Evolutionary conservation across 2,329 filamentous ascomycete genomes (phyloP).

Genomic region (Cytospora piceicola): DNA sequence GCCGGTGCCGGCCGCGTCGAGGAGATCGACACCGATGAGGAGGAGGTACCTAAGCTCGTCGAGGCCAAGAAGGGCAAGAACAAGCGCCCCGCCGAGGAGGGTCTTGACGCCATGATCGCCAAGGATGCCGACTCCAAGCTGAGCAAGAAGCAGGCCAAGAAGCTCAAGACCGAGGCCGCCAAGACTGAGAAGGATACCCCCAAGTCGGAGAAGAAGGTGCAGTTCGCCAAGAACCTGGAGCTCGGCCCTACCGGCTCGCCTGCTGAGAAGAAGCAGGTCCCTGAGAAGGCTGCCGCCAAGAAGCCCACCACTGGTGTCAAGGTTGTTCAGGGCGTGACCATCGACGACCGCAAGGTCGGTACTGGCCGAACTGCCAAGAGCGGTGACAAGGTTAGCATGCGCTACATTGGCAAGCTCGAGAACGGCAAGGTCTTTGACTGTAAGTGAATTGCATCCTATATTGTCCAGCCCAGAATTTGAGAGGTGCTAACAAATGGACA

Average conservation of each 20-base stretch:
- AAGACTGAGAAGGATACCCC: slow-evolving; percentile 58
- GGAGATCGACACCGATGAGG: slow-evolving; percentile 80
- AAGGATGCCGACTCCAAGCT: slow-evolving; percentile 74
- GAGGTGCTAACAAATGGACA: slow-evolving; percentile 31
- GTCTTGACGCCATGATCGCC: slow-evolving; percentile 82
- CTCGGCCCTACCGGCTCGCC: slow-evolving; percentile 84
- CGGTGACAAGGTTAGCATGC: slow-evolving; percentile 88
- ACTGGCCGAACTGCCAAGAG: slow-evolving; percentile 84
- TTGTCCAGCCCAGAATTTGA: neutral
- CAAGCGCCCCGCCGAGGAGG: slow-evolving; percentile 85
- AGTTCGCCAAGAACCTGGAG: slow-evolving; percentile 98
- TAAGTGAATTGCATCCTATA: slow-evolving; percentile 51
- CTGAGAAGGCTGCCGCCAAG: slow-evolving; percentile 42
- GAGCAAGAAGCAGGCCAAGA: slow-evolving; percentile 97
- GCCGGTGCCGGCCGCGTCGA: slow-evolving; percentile 75
- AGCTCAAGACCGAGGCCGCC: slow-evolving; percentile 95
- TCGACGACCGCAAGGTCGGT: slow-evolving; percentile 95
- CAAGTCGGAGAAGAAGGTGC: slow-evolving; percentile 88
- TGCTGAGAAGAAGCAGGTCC: slow-evolving; percentile 44
- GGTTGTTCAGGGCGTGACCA: slow-evolving; percentile 82
- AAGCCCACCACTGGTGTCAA: slow-evolving; percentile 69
- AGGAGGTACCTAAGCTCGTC: slow-evolving; percentile 69
- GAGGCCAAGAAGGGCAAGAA: slow-evolving; percentile 76
- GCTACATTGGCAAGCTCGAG: slow-evolving; percentile 96
- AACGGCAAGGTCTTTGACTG: slow-evolving; percentile 95